Evolutionary conservation across 2,329 filamentous ascomycete genomes (phyloP).

Genomic region (Colletotrichum sp.): DNA sequence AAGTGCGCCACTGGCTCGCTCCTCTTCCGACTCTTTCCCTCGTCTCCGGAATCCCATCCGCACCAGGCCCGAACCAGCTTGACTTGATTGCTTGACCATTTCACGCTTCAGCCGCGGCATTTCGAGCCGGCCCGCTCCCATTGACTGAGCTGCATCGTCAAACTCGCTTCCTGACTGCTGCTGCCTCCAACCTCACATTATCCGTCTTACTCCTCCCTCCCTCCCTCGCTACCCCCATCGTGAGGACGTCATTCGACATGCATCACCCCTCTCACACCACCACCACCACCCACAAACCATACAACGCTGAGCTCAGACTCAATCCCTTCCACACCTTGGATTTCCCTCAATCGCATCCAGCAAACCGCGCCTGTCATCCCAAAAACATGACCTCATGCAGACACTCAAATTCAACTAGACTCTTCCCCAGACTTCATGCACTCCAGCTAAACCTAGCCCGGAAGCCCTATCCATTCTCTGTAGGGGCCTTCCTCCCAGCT

Average conservation of each 20-base stretch:
- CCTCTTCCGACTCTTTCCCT: neutral
- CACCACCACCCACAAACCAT: neutral
- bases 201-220: neutral
- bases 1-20: neutral
- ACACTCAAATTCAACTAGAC: neutral
- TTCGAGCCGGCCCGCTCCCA: neutral
- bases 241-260: slow-evolving; percentile 18
- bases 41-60: neutral
- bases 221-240: neutral
- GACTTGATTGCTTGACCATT: neutral
- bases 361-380: neutral
- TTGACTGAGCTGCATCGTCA: neutral
- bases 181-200: neutral
- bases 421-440: neutral
- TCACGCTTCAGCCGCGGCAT: neutral
- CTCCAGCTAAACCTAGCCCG: neutral
- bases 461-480: neutral
- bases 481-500: neutral
- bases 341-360: neutral
- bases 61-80: neutral
- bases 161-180: neutral
- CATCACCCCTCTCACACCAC: slow-evolving; percentile 5
- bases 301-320: neutral
- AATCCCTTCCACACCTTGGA: neutral
- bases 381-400: slow-evolving; percentile 11